Evolutionary conservation across 2,329 filamentous ascomycete species (phyloP), one percentile per base, ranked within the genome.

Genomic region (Sarocladiaceae sp.): DNA sequence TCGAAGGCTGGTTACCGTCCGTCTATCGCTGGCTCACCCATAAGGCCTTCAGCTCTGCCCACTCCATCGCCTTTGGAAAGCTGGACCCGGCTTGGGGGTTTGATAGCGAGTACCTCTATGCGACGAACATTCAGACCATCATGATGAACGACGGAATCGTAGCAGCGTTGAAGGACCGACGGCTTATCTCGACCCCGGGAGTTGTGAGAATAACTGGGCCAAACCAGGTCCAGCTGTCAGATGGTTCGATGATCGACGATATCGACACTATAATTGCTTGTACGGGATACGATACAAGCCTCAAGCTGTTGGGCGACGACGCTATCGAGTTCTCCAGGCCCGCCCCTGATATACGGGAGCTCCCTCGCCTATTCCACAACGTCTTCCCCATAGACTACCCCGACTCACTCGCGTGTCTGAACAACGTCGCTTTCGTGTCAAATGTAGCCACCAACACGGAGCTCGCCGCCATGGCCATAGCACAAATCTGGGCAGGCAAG

Each of bases 351-450:
- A 37, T 51, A 2, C 48, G 50, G 1, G 40, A 55, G 0, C 55
- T 65, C 4, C 60, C 63, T 7, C 51, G 60, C 1, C 55, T 73
- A 2, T 72, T 66, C 44, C 63, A 64, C 41, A 70, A 70, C 47
- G 53, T 72, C 6, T 69, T 74, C 48, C 68, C 69, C 1, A 58
- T 68, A 0, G 53, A 61, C 19, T 54, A 67, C 19, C 66, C 69
- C 3, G 58, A 68, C 9, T 68, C 65, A 7, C 58, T 74, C 4
- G 72, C 67, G 0, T 60, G 68, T 40, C 55, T 68, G 27, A 61
- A 62, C 50, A 60, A 62, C 48, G 53, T 54, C 34, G 55, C 60
- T 15, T 51, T 61, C 23, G 55, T 56, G 49, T 51, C 64, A 43
- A 55, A 57, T 45, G 58, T 55, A 47, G 59, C 27, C 11, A 56